phyloP scores from a whole-genome alignment of 2,329 filamentous ascomycete species.

The Colletotrichum cuscutae region DNA sequence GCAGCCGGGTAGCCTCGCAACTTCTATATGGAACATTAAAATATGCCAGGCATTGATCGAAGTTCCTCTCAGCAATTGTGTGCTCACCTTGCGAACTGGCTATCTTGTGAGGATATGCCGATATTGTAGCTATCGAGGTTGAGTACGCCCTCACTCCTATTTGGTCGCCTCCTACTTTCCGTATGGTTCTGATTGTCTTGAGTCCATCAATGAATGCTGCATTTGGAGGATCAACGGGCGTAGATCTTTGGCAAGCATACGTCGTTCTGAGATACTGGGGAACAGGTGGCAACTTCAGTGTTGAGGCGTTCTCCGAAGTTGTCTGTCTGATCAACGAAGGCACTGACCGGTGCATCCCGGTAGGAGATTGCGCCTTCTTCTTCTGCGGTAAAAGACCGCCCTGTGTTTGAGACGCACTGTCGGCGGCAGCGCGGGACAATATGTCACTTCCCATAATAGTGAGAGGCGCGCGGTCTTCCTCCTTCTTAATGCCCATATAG shows the following conservation, averaged over 20 bases:
- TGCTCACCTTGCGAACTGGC: constrained; percentile 52
- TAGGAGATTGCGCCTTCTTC: background rate
- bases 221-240: constrained; percentile 77
- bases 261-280: constrained; percentile 61
- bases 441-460: constrained; percentile 34
- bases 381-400: background rate
- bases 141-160: constrained; percentile 89
- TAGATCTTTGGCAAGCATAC: constrained; percentile 86
- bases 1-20: constrained; percentile 78
- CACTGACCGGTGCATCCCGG: constrained; percentile 3
- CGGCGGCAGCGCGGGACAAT: constrained; percentile 35
- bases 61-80: background rate
- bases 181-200: constrained; percentile 76
- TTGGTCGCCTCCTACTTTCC: constrained; percentile 78
- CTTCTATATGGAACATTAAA: constrained; percentile 47
- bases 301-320: constrained; percentile 80
- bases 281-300: constrained; percentile 66
- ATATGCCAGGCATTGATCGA: background rate
- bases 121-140: constrained; percentile 83
- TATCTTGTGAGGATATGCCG: constrained; percentile 76
- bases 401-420: background rate
- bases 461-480: background rate
- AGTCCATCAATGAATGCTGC: constrained; percentile 78
- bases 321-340: constrained; percentile 70
- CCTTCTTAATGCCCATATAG: constrained; percentile 58